Evolutionary conservation across 768 basidiomycete species (phyloP).

Genomic region (Mycena maculata): DNA sequence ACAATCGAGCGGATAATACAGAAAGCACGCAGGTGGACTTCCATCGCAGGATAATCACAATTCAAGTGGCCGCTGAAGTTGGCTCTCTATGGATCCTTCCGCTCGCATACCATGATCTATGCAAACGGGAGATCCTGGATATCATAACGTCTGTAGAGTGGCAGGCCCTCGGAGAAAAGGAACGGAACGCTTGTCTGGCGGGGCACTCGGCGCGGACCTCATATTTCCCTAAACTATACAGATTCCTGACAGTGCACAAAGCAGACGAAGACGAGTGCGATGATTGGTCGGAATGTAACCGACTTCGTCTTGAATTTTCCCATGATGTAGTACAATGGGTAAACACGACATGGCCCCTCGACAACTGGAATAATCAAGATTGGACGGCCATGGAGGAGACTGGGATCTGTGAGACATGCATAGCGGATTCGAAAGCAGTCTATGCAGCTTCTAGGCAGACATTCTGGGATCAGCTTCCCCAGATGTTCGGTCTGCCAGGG

Average conservation of each 20-base stretch:
- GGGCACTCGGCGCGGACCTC: neutral
- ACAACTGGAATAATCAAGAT: neutral
- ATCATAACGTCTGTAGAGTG: neutral
- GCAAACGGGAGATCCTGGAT: neutral
- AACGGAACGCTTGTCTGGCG: neutral
- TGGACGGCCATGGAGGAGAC: neutral
- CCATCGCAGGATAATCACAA: neutral
- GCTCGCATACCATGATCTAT: constrained; percentile 4
- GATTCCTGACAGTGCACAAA: neutral
- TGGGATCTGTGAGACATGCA: neutral
- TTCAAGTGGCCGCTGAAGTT: neutral
- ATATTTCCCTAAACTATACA: neutral
- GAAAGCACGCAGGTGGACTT: too few relatives aligned
- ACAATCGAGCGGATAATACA: neutral
- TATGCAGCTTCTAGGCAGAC: neutral
- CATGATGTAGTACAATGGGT: neutral
- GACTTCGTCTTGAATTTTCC: neutral
- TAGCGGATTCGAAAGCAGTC: neutral
- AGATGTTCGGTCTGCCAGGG: constrained; percentile 9
- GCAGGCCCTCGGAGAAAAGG: neutral
- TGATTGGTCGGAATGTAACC: neutral
- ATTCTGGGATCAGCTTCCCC: constrained; percentile 18
- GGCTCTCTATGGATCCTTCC: constrained; percentile 21
- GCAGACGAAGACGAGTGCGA: neutral
- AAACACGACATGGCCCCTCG: neutral